A percentile compares a stretch with the other conserved stretches of the same genome.
phyloP scores from a whole-genome alignment of 2,329 filamentous ascomycete species.

The Phialocephala subalpina region DNA sequence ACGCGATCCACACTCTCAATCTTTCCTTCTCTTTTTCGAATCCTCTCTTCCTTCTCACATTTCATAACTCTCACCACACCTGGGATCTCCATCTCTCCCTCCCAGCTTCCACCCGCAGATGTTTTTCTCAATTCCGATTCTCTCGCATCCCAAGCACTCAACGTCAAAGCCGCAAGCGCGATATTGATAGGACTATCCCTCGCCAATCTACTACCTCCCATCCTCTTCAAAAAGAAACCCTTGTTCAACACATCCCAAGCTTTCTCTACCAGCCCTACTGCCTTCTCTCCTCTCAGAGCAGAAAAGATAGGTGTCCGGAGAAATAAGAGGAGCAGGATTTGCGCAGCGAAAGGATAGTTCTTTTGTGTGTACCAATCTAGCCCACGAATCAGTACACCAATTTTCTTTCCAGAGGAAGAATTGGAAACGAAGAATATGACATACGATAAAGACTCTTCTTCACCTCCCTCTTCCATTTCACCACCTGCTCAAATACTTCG shows the following conservation, averaged over 20 bases:
- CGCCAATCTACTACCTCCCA: background rate
- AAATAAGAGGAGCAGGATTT: background rate
- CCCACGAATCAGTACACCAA: too few relatives aligned
- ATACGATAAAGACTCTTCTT: background rate
- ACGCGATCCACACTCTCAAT: background rate
- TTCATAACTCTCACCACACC: background rate
- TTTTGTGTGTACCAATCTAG: background rate
- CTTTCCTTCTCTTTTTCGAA: background rate
- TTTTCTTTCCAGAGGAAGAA: too few relatives aligned
- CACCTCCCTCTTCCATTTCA: background rate
- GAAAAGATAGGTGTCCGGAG: background rate
- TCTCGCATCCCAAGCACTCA: background rate
- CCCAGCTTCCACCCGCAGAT: background rate
- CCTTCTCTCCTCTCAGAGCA: background rate
- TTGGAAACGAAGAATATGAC: too few relatives aligned
- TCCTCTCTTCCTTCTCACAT: background rate
- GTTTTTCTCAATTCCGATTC: background rate
- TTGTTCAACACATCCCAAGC: background rate
- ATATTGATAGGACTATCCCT: background rate
- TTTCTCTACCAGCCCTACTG: background rate
- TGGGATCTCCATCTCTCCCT: background rate
- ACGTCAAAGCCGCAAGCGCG: background rate
- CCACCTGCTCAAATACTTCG: background rate
- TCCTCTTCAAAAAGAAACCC: background rate
- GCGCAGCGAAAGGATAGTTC: slow-evolving; percentile 1